phyloP scores from a whole-genome alignment of 169 alveolate genomes.

The Sarcocystis neurona region DNA sequence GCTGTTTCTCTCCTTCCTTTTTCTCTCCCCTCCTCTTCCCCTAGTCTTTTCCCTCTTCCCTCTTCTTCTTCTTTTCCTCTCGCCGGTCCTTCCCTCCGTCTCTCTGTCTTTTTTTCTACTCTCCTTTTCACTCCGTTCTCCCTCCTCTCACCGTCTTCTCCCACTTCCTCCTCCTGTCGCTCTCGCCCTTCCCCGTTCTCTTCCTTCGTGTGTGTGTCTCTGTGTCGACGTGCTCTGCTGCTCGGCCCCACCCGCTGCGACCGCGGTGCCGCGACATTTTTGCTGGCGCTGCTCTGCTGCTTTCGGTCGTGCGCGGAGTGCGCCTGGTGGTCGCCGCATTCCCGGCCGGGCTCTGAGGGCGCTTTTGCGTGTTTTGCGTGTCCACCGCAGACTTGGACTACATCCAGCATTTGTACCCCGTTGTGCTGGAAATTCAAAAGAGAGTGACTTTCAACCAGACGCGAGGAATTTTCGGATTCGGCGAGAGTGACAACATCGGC shows the following conservation, averaged over 20 bases:
- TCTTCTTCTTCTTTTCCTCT: neutral
- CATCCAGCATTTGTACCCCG: constrained; percentile 84
- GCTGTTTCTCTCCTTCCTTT: no score
- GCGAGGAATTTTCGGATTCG: constrained; percentile 74
- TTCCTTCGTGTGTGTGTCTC: constrained; percentile 91
- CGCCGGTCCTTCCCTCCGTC: neutral
- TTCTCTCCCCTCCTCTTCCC: no score
- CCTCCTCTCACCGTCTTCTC: neutral
- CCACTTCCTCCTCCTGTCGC: neutral
- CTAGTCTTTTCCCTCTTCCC: no score
- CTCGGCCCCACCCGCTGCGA: no score
- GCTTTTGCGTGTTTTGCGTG: constrained; percentile 94
- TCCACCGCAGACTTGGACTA: constrained; percentile 69
- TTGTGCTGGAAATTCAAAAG: constrained; percentile 91
- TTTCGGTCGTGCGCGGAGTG: no score
- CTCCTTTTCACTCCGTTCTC: neutral
- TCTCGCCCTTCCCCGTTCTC: no score
- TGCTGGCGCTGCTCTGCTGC: no score
- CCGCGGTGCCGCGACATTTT: no score
- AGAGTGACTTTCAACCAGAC: constrained; percentile 93
- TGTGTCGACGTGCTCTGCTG: constrained; percentile 72
- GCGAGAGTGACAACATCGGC: constrained; percentile 85
- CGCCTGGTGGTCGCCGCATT: no score
- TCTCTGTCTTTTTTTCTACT: neutral
- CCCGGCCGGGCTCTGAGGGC: no score